phyloP scores from a whole-genome alignment of 306 rosid genomes.

The Crataegus laevigata region DNA sequence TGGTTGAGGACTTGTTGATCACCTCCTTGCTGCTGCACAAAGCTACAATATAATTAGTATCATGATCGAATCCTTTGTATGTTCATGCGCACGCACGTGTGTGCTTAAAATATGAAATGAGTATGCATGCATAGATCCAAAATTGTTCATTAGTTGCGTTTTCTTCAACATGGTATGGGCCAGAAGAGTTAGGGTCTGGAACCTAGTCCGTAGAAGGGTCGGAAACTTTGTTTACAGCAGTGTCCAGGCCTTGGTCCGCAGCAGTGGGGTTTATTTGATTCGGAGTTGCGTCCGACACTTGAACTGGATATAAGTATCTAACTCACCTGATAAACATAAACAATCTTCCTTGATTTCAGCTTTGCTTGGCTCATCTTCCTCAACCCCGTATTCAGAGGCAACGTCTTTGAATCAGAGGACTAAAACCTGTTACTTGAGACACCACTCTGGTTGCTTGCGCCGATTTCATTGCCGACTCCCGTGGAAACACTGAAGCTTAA shows the following conservation, averaged over 20 bases:
- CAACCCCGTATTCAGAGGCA: not conserved
- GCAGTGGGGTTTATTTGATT: not conserved
- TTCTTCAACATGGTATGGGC: not conserved
- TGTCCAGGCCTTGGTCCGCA: not conserved
- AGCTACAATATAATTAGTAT: not conserved
- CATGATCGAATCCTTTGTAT: not conserved
- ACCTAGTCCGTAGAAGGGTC: not conserved
- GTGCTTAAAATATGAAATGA: not conserved
- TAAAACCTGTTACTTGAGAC: not conserved
- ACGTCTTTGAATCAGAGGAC: conserved; percentile 8
- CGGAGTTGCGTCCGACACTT: not conserved
- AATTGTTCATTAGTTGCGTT: conserved; percentile 4
- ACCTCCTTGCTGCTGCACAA: not conserved
- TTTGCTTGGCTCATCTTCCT: conserved; percentile 12
- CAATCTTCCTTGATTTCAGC: conserved; percentile 34
- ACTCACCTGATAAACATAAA: conserved; percentile 11
- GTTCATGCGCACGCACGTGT: not conserved
- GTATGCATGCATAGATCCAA: conserved; percentile 19
- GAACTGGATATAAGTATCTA: conserved; percentile 2
- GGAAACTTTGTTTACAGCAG: not conserved
- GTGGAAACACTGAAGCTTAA: conserved; percentile 84
- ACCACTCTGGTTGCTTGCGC: conserved; percentile 50
- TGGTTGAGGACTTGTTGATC: not conserved
- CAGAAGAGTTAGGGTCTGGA: not conserved
- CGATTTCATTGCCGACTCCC: conserved; percentile 73